Evolutionary conservation across 2,329 filamentous ascomycete species (phyloP).

Genomic region (Fusarium penzigii): DNA sequence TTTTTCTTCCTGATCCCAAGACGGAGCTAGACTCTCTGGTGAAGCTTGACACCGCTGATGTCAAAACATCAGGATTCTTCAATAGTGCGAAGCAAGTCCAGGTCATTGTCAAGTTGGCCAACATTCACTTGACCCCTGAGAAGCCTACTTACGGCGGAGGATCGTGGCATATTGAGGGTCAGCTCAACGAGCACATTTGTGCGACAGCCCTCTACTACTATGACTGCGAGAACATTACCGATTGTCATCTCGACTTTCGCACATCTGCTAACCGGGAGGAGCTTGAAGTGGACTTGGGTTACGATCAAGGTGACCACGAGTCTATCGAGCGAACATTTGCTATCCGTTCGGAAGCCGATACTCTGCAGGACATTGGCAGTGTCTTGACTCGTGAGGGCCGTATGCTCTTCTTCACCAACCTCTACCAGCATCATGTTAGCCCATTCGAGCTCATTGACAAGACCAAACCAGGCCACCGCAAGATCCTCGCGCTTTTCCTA

Average conservation of each 20-base stretch:
- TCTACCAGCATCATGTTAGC: slow-evolving; percentile 51
- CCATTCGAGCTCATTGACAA: slow-evolving; percentile 54
- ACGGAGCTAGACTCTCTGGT: slow-evolving; percentile 1
- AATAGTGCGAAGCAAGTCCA: slow-evolving; percentile 46
- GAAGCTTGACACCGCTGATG: slow-evolving; percentile 18
- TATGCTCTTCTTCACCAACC: slow-evolving; percentile 58
- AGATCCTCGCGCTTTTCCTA: slow-evolving; percentile 61
- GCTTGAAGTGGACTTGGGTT: slow-evolving; percentile 22
- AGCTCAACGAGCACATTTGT: slow-evolving; percentile 63
- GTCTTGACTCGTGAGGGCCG: slow-evolving; percentile 49
- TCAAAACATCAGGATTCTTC: slow-evolving; percentile 32
- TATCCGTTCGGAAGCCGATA: slow-evolving; percentile 19
- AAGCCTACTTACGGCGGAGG: slow-evolving; percentile 55
- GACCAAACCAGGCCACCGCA: slow-evolving; percentile 56
- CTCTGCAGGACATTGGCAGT: slow-evolving; percentile 43
- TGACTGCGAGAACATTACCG: slow-evolving; percentile 60
- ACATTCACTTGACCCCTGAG: slow-evolving; percentile 60
- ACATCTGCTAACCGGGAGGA: slow-evolving; percentile 39
- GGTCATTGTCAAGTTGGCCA: slow-evolving; percentile 64
- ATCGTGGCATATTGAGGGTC: slow-evolving; percentile 57
- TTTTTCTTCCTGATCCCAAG: slow-evolving; percentile 7
- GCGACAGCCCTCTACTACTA: slow-evolving; percentile 65
- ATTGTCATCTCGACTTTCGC: slow-evolving; percentile 52
- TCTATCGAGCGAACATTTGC: slow-evolving; percentile 40
- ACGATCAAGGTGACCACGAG: slow-evolving; percentile 36